These are phyloP conservation scores for Hypoxylon intermedium DNA, from an alignment of 495 filamentous ascomycete species.

Conservation along the genomic window DNA sequence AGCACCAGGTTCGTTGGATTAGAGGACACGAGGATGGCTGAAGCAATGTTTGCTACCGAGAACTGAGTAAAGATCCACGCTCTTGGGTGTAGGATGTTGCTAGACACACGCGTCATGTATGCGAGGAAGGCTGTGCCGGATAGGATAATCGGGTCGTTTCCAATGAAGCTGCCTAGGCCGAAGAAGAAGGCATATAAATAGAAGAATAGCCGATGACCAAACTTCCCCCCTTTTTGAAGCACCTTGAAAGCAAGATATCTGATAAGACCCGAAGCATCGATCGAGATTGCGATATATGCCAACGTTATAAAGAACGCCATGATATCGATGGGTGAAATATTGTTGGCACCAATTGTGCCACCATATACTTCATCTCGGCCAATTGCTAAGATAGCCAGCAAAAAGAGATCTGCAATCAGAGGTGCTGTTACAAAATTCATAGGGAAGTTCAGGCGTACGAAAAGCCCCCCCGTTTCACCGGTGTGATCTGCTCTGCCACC, in stretches of 20 bases:
- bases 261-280: constrained; percentile 73
- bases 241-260: constrained; percentile 71
- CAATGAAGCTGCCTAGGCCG: constrained; percentile 67
- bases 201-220: constrained; percentile 68
- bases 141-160: constrained; percentile 73
- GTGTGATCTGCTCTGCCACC: constrained; percentile 23
- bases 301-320: constrained; percentile 73
- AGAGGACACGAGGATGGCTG: constrained; percentile 72
- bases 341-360: constrained; percentile 65
- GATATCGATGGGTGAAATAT: constrained; percentile 68
- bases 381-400: constrained; percentile 69
- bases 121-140: constrained; percentile 73
- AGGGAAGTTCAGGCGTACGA: constrained; percentile 60
- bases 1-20: constrained; percentile 78
- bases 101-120: constrained; percentile 73
- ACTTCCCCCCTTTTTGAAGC: constrained; percentile 66
- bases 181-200: constrained; percentile 75
- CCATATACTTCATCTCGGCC: constrained; percentile 65
- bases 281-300: constrained; percentile 77
- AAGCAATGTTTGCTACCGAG: constrained; percentile 70
- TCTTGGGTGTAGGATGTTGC: constrained; percentile 69
- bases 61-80: constrained; percentile 77
- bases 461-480: constrained; percentile 37
- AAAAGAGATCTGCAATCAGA: constrained; percentile 68
- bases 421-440: constrained; percentile 72